phyloP scores from a whole-genome alignment of 768 basidiomycete species.

The Aureoboletus auriporus region DNA sequence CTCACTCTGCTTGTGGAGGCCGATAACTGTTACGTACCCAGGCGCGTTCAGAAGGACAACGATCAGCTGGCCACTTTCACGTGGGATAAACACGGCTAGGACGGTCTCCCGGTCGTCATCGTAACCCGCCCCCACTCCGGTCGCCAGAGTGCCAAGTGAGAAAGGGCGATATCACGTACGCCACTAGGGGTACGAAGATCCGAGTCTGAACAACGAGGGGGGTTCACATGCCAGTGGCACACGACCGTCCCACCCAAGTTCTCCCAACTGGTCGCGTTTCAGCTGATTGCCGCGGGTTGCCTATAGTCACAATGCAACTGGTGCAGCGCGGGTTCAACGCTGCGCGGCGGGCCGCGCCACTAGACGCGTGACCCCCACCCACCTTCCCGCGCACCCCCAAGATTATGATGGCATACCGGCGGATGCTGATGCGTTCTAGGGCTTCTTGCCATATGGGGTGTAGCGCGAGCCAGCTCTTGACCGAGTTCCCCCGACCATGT shows the following conservation, averaged over 20 bases:
- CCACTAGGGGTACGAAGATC: background rate
- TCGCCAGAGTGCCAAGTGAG: constrained; percentile 5
- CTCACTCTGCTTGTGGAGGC: too few relatives aligned
- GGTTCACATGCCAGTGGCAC: background rate
- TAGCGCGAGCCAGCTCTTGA: background rate
- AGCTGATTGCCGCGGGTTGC: too few relatives aligned
- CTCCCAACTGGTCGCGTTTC: too few relatives aligned
- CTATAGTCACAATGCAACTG: too few relatives aligned
- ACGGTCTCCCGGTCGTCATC: constrained; percentile 29
- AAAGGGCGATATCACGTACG: background rate
- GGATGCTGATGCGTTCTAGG: too few relatives aligned
- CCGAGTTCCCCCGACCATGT: constrained; percentile 1
- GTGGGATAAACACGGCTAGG: constrained; percentile 28
- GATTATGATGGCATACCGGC: too few relatives aligned
- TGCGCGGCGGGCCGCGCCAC: too few relatives aligned
- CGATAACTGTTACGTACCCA: too few relatives aligned
- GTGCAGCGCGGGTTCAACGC: too few relatives aligned
- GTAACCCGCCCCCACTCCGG: constrained; percentile 11
- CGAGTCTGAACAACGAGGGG: background rate
- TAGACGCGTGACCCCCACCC: too few relatives aligned
- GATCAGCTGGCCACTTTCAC: constrained; percentile 30
- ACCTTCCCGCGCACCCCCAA: too few relatives aligned
- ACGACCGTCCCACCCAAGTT: background rate
- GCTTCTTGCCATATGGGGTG: background rate
- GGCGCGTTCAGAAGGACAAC: too few relatives aligned